phyloP scores from a whole-genome alignment of 306 rosid genomes.

The Canavalia gladiata region DNA sequence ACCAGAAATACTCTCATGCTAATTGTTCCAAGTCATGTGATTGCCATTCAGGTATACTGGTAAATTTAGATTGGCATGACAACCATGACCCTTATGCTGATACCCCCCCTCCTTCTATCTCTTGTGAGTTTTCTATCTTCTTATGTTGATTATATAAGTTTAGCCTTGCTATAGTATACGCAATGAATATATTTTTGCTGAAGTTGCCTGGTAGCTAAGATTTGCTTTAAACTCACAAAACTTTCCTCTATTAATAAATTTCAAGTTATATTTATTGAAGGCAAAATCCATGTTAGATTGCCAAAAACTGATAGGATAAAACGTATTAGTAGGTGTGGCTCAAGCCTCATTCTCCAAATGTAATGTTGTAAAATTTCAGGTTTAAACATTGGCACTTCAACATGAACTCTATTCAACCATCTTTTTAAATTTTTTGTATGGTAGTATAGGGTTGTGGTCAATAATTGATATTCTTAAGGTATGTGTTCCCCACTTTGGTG shows the following conservation, averaged over 20 bases:
- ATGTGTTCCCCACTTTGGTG: neutral
- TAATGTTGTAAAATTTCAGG: constrained; percentile 15
- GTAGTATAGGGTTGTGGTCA: neutral
- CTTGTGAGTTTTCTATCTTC: neutral
- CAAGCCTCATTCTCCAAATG: constrained; percentile 1
- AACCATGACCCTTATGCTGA: constrained; percentile 34
- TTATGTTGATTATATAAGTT: constrained; percentile 5
- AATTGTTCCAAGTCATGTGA: constrained; percentile 90
- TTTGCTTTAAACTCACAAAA: neutral
- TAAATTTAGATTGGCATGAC: constrained; percentile 41
- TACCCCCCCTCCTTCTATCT: neutral
- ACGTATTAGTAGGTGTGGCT: constrained; percentile 3
- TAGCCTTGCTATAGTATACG: constrained; percentile 1
- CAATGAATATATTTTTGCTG: constrained; percentile 3
- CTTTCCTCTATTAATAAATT: constrained; percentile 20
- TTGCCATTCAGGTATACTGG: constrained; percentile 78
- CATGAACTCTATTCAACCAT: neutral
- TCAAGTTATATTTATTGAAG: constrained; percentile 25
- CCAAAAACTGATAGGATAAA: constrained; percentile 12
- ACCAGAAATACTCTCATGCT: constrained; percentile 60
- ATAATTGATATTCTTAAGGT: neutral
- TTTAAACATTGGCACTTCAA: constrained; percentile 14
- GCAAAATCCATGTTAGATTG: neutral
- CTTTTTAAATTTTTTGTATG: neutral
- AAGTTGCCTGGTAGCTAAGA: neutral